These are phyloP conservation scores for Ciborinia camelliae DNA, from an alignment of 2,329 filamentous ascomycete species.

Conservation along the genomic window DNA sequence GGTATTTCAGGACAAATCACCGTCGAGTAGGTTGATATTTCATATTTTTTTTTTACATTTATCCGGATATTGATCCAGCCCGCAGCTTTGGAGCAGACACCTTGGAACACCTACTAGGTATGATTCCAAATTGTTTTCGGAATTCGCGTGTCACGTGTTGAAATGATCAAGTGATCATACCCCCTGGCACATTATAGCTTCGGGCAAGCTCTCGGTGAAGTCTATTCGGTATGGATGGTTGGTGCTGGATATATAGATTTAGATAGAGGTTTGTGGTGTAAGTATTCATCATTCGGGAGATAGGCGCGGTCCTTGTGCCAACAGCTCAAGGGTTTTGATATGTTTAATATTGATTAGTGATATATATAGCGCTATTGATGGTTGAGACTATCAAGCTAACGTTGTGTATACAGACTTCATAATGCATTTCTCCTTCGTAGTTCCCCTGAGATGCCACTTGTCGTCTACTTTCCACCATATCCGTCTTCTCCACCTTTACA, in stretches of 20 bases:
- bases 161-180: neutral
- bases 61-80: neutral
- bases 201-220: neutral
- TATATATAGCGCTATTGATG: neutral
- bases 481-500: slow-evolving; percentile 39
- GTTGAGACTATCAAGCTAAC: slow-evolving; percentile 21
- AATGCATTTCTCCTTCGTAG: slow-evolving; percentile 30
- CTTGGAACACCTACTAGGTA: too few species aligned
- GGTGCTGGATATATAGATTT: neutral
- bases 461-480: slow-evolving; percentile 54
- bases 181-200: neutral
- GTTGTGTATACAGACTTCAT: slow-evolving; percentile 25
- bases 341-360: slow-evolving; percentile 12
- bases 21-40: slow-evolving; percentile 31
- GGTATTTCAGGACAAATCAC: slow-evolving; percentile 32
- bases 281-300: neutral
- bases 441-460: slow-evolving; percentile 43
- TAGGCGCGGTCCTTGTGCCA: neutral
- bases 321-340: neutral
- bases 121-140: neutral
- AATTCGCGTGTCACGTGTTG: slow-evolving; percentile 4
- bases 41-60: slow-evolving; percentile 8
- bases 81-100: neutral
- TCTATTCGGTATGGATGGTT: neutral
- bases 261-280: neutral